Percentiles rank a stretch among this genome's conserved stretches.
phyloP scores from a whole-genome alignment of 257 asterid genomes.

The Solanum chiquidenum region DNA sequence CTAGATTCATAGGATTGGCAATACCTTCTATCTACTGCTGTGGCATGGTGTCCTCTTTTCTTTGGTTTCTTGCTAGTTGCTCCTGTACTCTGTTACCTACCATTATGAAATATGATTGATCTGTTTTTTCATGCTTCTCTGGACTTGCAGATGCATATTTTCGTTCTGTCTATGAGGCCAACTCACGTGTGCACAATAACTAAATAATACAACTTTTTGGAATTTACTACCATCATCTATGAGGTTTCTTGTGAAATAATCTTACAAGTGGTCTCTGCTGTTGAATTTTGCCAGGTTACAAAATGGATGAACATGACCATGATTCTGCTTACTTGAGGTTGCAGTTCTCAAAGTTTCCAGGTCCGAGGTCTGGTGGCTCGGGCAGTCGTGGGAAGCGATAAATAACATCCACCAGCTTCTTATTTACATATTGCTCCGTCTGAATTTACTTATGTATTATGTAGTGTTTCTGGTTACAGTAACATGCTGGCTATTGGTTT shows the following conservation, averaged over 20 bases:
- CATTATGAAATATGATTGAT: background rate
- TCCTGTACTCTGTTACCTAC: background rate
- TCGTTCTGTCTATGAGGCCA: background rate
- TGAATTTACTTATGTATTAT: background rate
- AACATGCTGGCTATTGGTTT: background rate
- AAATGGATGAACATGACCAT: slow-evolving; percentile 41
- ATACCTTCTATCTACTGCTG: background rate
- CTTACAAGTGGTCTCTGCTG: background rate
- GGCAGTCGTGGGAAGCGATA: slow-evolving; percentile 33
- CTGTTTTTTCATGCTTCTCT: background rate
- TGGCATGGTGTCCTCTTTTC: background rate
- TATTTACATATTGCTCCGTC: background rate
- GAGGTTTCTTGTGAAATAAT: background rate
- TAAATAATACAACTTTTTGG: no score
- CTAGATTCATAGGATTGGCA: background rate
- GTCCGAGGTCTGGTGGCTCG: slow-evolving; percentile 29
- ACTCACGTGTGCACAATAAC: background rate
- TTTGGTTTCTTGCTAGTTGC: background rate
- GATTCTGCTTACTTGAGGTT: slow-evolving; percentile 36
- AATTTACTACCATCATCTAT: background rate
- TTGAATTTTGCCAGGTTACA: slow-evolving; percentile 30
- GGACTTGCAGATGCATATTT: background rate
- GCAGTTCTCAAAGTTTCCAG: slow-evolving; percentile 45
- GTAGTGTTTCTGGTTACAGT: background rate
- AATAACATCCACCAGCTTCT: background rate